Evolutionary conservation across 1,139 yeast genomes (phyloP), one percentile per base, ranked within the genome.

Genomic region (Trichomonascaceae sp.): DNA sequence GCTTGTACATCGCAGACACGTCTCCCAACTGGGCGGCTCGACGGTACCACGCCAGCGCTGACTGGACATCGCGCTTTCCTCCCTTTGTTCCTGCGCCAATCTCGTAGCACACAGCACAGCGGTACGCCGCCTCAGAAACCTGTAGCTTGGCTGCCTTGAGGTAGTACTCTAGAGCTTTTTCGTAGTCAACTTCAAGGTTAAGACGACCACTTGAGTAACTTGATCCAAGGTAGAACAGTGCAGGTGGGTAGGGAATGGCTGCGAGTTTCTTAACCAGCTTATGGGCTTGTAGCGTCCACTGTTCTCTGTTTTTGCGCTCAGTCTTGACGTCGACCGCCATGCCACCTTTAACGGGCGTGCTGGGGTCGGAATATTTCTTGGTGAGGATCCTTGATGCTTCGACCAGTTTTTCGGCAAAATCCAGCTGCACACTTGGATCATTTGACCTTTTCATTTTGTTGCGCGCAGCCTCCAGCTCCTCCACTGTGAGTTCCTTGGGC

Each of bases 41-140:
- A 29, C 63, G 59, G 53, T 72, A 76, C 60, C 68, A 73, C 8
- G 56, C 46, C 23, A 72, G 55, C 8, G 81, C 75, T 37, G 60
- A 60, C 20, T 51, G 63, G 8, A 53, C 38, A 48, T 67, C 71
- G 37, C 56, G 55, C 30, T 57, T 50, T 11, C 23, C 23, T 6
- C 23, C 23, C 11, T 20, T 20, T 22, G 65, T 60, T 2, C 87
- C 87, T 28, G 75, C 69, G 2, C 80, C 81, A 37, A 71, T 61
- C 48, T 78, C 87, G 47, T 66, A 67, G 46, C 81, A 72, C 15
- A 76, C 77, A 2, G 78, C 87, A 1, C 73, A 67, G 31, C 85
- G 59, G 54, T 75, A 77, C 35, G 74, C 67, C 5, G 78, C 75
- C 33, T 68, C 69, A 0, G 73, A 59, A 46, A 74, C 75, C 13